Base-by-base conservation (phyloP, 306 rosid species). In the Mimosa bimucronata region DNA sequence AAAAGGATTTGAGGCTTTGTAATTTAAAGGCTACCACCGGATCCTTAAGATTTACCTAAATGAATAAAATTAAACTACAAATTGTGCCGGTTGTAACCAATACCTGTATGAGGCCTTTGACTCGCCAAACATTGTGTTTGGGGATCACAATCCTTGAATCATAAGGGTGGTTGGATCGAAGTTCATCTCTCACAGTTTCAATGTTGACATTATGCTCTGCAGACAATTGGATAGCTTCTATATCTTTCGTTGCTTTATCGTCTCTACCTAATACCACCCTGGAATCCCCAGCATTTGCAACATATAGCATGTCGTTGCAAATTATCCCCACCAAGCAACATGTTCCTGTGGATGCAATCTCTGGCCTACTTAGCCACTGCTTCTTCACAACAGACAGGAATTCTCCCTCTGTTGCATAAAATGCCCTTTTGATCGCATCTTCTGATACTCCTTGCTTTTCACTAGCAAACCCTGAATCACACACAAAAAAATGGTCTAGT, bases 21-120 rank as follows among this genome's bases (percentile, higher is more conserved):
- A 65, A 73, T 66, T 71, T 41, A 50, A 44, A 25, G 34, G 7
- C 4, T 15, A 42, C 2, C 12, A 42, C 46, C 46, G 5, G 5
- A 34, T 34, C 38, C 38, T 34, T 34, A 34, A 34, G 37, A 34
- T 34, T 34, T 2, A 34, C 37, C 37, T 34, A 2, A 34, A 34
- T 34, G 38, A 34, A 34, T 2, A 34, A 34, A 34, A 34, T 34
- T 34, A 6, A 6, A 34, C 38, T 6, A 34, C 38, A 34, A 34
- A 34, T 6, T 34, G 5, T 0, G 38, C 5, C 5, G 38, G 38
- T 34, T 34, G 38, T 45, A 3, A 45, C 3, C 0, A 45, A 19
- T 86, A 94, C 98, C 97, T 95, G 98, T 65, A 95, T 95, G 84
- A 95, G 90, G 79, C 98, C 98, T 80, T 95, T 95, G 2, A 95